phyloP scores from a whole-genome alignment of 305 asterid species.

The Fraxinus sp. region DNA sequence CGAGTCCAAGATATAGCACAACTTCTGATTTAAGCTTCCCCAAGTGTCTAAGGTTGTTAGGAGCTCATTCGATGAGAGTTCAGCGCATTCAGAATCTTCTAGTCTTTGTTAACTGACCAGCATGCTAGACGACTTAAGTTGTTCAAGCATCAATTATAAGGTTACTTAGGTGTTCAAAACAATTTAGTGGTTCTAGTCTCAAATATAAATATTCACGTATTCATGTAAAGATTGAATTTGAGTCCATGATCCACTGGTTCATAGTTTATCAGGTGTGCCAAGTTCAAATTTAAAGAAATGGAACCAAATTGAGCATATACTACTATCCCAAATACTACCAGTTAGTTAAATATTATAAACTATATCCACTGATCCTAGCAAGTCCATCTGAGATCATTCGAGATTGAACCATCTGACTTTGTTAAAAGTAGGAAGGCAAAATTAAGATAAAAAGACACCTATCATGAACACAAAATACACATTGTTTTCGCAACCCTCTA shows the following conservation, averaged over 20 bases:
- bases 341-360: not conserved
- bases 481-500: not conserved
- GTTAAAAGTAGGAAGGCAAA: not conserved
- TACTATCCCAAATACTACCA: not conserved
- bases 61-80: not conserved
- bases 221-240: not conserved
- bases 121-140: not conserved
- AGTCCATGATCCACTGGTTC: not conserved
- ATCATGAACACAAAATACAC: not conserved
- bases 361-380: not conserved
- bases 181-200: not conserved
- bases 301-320: not conserved
- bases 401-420: not conserved
- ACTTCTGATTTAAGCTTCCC: not conserved
- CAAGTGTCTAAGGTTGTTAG: not conserved
- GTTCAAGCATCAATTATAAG: not conserved
- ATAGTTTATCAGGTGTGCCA: not conserved
- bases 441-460: not conserved
- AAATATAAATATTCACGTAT: not conserved
- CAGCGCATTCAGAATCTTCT: not conserved
- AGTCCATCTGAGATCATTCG: not conserved
- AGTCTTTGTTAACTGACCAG: not conserved
- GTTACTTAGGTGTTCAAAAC: not conserved
- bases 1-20: not conserved
- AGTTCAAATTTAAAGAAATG: not conserved